Evolutionary conservation across 306 rosid genomes (phyloP), one percentile per base, ranked within the genome.

Genomic region (Abrus pulchellus): DNA sequence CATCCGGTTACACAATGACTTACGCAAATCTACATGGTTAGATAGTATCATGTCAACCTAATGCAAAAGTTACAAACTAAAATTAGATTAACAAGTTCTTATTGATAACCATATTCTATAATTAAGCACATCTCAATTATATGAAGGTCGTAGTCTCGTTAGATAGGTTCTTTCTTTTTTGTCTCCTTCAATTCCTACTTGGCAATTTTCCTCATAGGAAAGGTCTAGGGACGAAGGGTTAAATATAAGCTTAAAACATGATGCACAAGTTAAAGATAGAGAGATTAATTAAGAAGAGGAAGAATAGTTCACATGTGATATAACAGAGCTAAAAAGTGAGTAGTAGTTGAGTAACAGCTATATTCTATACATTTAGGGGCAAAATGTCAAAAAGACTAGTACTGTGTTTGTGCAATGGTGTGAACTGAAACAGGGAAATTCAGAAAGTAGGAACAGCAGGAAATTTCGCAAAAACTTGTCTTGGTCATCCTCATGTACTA

Each of bases 271-370:
- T 74, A 72, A 56, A 68, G 65, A 60, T 13, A 9, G 6, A 30
- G 9, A 30, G 9, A 79, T 84, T 10, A 52, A 72, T 68, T 9
- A 82, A 74, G 77, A 76, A 9, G 64, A 53, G 61, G 28, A 71
- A 53, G 70, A 83, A 68, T 44, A 72, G 83, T 77, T 81, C 68
- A 85, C 87, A 84, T 81, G 90, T 79, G 93, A 83, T 47, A 72
- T 63, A 86, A 78, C 66, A 85, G 76, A 75, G 75, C 0, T 53
- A 57, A 79, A 86, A 65, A 85, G 78, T 56, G 82, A 70, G 80
- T 45, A 86, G 90, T 88, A 11, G 92, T 88, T 88, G 90, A 85
- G 88, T 54, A 80, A 78, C 85, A 83, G 84, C 84, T 85, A 86
- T 45, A 20, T 76, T 79, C 41, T 57, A 50, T 80, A 74, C 60